These are phyloP conservation scores for Salvia splendens DNA, from an alignment of 257 asterid genomes.

Conservation along the genomic window DNA sequence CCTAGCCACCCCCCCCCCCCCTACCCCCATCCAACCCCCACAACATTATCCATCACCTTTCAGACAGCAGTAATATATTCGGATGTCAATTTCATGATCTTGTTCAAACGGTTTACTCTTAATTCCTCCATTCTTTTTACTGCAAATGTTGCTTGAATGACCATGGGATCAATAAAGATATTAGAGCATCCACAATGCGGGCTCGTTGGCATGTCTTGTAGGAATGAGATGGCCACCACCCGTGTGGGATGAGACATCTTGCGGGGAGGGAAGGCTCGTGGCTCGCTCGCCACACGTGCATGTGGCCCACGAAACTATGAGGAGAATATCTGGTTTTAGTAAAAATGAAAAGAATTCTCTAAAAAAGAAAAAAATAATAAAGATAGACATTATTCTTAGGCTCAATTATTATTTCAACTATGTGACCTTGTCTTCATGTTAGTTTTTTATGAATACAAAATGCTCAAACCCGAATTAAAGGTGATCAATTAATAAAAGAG, in stretches of 20 bases:
- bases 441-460: background rate
- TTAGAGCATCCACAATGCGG: too few relatives aligned
- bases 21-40: background rate
- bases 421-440: constrained; percentile 1
- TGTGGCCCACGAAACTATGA: background rate
- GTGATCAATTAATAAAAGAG: too few relatives aligned
- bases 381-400: background rate
- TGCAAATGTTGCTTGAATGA: constrained; percentile 13
- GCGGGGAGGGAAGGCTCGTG: too few relatives aligned
- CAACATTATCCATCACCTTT: constrained; percentile 19
- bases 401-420: background rate
- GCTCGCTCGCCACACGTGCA: too few relatives aligned
- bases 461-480: too few relatives aligned
- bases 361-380: background rate
- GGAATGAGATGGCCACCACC: too few relatives aligned
- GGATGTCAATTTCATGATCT: constrained; percentile 26
- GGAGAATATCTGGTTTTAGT: constrained; percentile 13
- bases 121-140: constrained; percentile 16
- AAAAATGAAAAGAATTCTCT: too few relatives aligned
- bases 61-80: constrained; percentile 36
- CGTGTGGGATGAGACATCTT: too few relatives aligned
- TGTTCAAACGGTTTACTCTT: constrained; percentile 31
- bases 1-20: constrained; percentile 5
- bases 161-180: constrained; percentile 28
- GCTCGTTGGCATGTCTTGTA: too few relatives aligned